Evolutionary conservation across 129 eudicot genomes (phyloP).

Genomic region (Solidago caesia): DNA sequence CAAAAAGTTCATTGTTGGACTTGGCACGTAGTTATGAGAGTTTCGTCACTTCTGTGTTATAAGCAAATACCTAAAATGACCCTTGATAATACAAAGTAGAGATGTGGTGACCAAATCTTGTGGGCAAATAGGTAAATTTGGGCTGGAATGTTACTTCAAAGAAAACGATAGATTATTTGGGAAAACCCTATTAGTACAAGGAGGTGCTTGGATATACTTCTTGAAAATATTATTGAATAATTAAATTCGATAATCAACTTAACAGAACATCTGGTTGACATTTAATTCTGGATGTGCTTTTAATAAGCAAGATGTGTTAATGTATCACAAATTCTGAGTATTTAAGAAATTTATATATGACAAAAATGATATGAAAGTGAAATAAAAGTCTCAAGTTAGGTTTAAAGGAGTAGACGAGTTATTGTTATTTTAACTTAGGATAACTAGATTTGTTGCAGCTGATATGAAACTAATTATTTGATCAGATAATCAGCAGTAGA

Average conservation of each 20-base stretch:
- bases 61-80: too few relatives aligned
- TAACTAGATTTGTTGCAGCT: too few relatives aligned
- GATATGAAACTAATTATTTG: too few relatives aligned
- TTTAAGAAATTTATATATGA: background rate
- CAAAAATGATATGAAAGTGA: background rate
- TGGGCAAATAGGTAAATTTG: constrained; percentile 10
- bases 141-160: constrained; percentile 1
- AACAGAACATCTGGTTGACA: background rate
- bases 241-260: background rate
- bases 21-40: too few relatives aligned
- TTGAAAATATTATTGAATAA: background rate
- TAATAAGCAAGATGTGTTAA: background rate
- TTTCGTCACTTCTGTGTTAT: too few relatives aligned
- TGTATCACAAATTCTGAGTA: background rate
- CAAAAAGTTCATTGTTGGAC: background rate
- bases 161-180: background rate
- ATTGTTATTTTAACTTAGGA: too few relatives aligned
- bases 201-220: background rate
- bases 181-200: background rate
- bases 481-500: too few relatives aligned
- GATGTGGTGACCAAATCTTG: background rate
- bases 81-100: background rate
- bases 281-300: background rate
- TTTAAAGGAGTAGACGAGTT: background rate
- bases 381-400: background rate